A percentile compares a stretch with the other conserved stretches of the same genome.
These are phyloP conservation scores for Hippophae rhamnoides DNA, from an alignment of 306 rosid genomes.

Conservation along the genomic window DNA sequence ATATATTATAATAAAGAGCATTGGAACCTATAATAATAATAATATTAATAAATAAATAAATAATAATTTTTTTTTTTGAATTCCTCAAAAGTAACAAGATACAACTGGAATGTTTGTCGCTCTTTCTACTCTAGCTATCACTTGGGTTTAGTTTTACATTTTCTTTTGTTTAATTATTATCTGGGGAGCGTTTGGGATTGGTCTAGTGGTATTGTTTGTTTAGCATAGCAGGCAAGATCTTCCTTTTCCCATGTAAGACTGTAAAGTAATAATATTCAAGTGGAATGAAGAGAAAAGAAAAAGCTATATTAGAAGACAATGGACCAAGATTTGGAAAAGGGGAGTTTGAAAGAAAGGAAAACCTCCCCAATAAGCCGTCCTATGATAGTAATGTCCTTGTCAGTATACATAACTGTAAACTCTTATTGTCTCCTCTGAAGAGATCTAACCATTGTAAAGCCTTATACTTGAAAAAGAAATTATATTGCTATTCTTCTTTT, in stretches of 20 bases:
- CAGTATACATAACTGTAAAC: conserved; percentile 55
- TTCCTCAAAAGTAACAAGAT: conserved; percentile 94
- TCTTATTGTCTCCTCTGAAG: conserved; percentile 69
- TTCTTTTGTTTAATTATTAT: conserved; percentile 5
- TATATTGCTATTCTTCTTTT: not conserved
- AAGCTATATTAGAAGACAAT: conserved; percentile 23
- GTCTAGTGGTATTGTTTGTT: conserved; percentile 51
- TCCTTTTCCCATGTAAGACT: conserved; percentile 27
- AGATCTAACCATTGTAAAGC: conserved; percentile 40
- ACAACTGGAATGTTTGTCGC: conserved; percentile 95
- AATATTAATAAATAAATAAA: not conserved
- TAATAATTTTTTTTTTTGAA: not conserved
- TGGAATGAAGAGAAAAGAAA: conserved; percentile 16
- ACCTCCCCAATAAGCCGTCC: conserved; percentile 36
- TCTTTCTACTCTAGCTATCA: conserved; percentile 23
- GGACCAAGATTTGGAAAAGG: conserved; percentile 46
- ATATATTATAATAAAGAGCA: conserved; percentile 26
- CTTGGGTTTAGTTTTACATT: conserved; percentile 1
- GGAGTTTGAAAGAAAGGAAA: conserved; percentile 15
- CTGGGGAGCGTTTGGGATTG: conserved; percentile 32
- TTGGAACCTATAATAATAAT: conserved; percentile 29
- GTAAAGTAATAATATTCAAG: conserved; percentile 29
- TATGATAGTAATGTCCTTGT: conserved; percentile 35
- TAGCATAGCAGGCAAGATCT: conserved; percentile 46
- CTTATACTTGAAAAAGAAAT: conserved; percentile 23